Percentiles rank a stretch among this genome's conserved stretches.
These are phyloP conservation scores for Acanthamoeba triangularis DNA, from an alignment of 208 protist species.

Conservation along the genomic window DNA sequence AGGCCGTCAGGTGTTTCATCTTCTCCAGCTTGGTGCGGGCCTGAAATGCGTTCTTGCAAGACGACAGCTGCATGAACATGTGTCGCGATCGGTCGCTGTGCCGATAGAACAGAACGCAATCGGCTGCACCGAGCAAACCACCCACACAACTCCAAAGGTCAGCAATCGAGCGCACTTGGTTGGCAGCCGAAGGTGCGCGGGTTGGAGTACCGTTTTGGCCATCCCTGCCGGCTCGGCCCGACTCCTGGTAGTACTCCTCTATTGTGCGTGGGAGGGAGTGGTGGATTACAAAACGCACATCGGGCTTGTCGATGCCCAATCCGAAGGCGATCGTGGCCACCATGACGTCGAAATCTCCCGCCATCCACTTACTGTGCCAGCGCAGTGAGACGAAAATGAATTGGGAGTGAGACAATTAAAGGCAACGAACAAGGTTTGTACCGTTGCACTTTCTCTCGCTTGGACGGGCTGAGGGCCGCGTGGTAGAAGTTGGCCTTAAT, in stretches of 20 bases:
- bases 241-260: constrained; percentile 98
- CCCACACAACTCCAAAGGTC: too few relatives aligned
- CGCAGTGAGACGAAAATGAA: too few relatives aligned
- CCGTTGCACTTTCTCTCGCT: constrained; percentile 19
- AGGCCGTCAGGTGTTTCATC: neutral
- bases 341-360: neutral
- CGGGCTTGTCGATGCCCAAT: constrained; percentile 95
- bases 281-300: constrained; percentile 98
- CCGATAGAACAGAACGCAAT: constrained; percentile 1
- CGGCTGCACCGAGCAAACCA: neutral
- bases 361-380: constrained; percentile 30
- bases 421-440: too few relatives aligned
- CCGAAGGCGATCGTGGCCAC: constrained; percentile 73
- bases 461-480: neutral
- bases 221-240: constrained; percentile 97
- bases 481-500: constrained; percentile 11
- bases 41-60: constrained; percentile 19
- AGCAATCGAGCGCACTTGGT: too few relatives aligned
- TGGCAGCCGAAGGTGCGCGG: neutral
- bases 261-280: constrained; percentile 95
- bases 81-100: neutral
- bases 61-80: constrained; percentile 11
- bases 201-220: neutral
- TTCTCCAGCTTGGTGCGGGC: neutral
- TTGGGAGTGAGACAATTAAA: too few relatives aligned